phyloP scores from a whole-genome alignment of 768 basidiomycete genomes.

The Glaciozyma antarctica region DNA sequence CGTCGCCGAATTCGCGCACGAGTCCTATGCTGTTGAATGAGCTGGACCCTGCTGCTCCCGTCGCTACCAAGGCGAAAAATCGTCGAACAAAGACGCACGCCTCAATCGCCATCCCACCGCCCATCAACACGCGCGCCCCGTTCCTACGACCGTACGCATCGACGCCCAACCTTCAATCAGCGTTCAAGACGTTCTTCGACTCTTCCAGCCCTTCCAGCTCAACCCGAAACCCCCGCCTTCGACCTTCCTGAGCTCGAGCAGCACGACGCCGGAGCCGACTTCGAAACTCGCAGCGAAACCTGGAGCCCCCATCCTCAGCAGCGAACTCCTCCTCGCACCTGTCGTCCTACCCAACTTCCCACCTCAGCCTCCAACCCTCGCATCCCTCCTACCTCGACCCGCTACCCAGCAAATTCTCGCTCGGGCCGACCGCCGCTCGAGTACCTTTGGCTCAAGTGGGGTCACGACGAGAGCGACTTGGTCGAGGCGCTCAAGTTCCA shows the following conservation, averaged over 20 bases:
- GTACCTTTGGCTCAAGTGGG: constrained; percentile 75
- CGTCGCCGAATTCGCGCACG: neutral
- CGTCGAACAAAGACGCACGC: constrained; percentile 20
- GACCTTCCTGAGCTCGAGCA: too few species aligned
- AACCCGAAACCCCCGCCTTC: too few species aligned
- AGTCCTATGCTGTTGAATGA: neutral
- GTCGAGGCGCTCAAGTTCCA: constrained; percentile 63
- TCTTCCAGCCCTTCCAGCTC: constrained; percentile 10
- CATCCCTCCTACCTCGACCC: constrained; percentile 3
- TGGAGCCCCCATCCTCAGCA: too few species aligned
- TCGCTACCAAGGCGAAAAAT: constrained; percentile 34
- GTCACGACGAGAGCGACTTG: constrained; percentile 84
- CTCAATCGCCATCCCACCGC: neutral
- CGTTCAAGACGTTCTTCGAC: constrained; percentile 8
- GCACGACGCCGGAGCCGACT: too few species aligned
- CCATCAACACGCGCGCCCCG: constrained; percentile 40
- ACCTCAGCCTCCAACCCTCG: neutral
- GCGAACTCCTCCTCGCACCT: too few species aligned
- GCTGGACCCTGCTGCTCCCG: constrained; percentile 47
- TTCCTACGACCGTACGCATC: constrained; percentile 56
- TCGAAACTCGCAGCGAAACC: too few species aligned
- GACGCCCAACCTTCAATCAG: constrained; percentile 52
- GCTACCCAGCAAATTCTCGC: constrained; percentile 8
- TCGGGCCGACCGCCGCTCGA: constrained; percentile 65
- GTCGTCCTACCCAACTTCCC: neutral